These are phyloP conservation scores for Liriodendron chinense DNA, from an alignment of 164 flowering plant genomes.

Conservation along the genomic window DNA sequence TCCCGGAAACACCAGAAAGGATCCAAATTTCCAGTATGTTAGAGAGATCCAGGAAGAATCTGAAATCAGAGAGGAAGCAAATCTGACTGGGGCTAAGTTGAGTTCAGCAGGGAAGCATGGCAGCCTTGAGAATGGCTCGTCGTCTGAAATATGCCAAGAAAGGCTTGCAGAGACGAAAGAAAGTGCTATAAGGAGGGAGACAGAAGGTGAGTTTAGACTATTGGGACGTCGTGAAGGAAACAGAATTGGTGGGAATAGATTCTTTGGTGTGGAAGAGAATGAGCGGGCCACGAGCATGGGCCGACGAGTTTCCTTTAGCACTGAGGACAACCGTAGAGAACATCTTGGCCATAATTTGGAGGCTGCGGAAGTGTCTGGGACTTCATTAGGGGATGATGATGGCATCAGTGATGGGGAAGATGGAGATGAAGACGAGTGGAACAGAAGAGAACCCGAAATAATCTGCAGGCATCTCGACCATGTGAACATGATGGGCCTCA, in stretches of 20 bases:
- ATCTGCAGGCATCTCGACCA: conserved; percentile 64
- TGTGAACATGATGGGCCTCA: conserved; percentile 65
- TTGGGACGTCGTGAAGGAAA: conserved; percentile 56
- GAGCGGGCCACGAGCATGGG: conserved; percentile 59
- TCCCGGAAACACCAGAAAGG: conserved; percentile 10
- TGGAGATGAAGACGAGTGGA: conserved; percentile 47
- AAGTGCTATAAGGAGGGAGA: conserved; percentile 93
- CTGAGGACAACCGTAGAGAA: conserved; percentile 52
- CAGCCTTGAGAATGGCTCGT: conserved; percentile 23
- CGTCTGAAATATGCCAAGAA: conserved; percentile 43
- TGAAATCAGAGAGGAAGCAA: conserved; percentile 19
- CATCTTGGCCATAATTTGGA: conserved; percentile 42
- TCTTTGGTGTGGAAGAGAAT: conserved; percentile 66
- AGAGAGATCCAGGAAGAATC: conserved; percentile 42
- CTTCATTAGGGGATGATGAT: conserved; percentile 56
- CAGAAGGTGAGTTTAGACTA: conserved; percentile 95
- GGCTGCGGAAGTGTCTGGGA: conserved; percentile 56
- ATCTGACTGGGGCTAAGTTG: neutral
- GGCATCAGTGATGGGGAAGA: conserved; percentile 42
- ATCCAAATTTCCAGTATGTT: conserved; percentile 18
- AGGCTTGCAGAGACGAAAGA: conserved; percentile 12
- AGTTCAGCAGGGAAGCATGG: conserved; percentile 24
- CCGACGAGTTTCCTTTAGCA: conserved; percentile 74
- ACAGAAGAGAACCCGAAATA: conserved; percentile 52
- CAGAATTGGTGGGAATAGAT: conserved; percentile 56